Evolutionary conservation across 306 rosid genomes (phyloP).

Genomic region (Quercus parvula): DNA sequence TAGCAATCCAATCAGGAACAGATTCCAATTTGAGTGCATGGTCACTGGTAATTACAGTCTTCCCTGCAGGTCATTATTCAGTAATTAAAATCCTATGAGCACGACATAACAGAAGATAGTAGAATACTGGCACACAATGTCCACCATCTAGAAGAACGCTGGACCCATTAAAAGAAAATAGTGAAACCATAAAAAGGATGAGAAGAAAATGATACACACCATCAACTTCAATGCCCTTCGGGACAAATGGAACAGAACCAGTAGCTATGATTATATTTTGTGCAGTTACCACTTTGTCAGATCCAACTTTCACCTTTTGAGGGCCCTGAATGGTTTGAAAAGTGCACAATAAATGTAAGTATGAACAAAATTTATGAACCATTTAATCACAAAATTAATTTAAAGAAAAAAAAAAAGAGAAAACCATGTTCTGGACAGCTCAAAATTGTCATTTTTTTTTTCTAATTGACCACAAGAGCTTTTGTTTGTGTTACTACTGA

Average conservation of each 20-base stretch:
- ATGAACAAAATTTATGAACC: background rate
- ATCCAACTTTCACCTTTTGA: slow-evolving; percentile 84
- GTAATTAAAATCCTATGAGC: slow-evolving; percentile 11
- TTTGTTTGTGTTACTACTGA: background rate
- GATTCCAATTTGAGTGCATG: slow-evolving; percentile 96
- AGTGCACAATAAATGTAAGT: slow-evolving; percentile 17
- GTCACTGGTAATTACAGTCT: slow-evolving; percentile 96
- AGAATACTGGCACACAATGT: slow-evolving; percentile 12
- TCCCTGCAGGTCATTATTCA: slow-evolving; percentile 57
- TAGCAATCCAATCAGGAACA: slow-evolving; percentile 98
- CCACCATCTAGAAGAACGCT: background rate
- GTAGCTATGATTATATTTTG: slow-evolving; percentile 91
- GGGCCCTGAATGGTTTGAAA: slow-evolving; percentile 62
- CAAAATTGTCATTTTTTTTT: background rate
- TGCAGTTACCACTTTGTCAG: slow-evolving; percentile 74
- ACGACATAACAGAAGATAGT: background rate
- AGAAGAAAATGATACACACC: slow-evolving; percentile 39
- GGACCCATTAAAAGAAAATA: slow-evolving; percentile 5
- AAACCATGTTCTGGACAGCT: background rate
- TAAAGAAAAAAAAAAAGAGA: background rate
- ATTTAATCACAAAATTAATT: slow-evolving; percentile 1
- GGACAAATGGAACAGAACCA: slow-evolving; percentile 97
- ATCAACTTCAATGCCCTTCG: slow-evolving; percentile 95
- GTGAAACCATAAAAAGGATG: slow-evolving; percentile 10
- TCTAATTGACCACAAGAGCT: background rate